A percentile compares a stretch with the other conserved stretches of the same genome.
Conservation (phyloP, 164 flowering plant species). For the Brasenia schreberi region DNA sequence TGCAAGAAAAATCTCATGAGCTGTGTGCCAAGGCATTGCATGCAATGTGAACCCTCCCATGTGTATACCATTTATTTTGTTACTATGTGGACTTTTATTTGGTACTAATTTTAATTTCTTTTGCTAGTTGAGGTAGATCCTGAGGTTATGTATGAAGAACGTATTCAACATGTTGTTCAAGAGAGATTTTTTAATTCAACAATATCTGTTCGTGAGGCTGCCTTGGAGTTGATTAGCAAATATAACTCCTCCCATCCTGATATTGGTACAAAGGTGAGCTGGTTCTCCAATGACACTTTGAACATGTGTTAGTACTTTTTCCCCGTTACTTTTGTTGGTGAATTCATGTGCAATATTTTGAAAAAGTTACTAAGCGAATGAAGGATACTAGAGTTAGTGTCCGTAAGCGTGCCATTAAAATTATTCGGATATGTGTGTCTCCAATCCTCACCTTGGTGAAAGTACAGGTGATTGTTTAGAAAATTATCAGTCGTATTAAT, state of each 20-base stretch:
- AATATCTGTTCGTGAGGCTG: constrained; percentile 94
- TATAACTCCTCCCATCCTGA: constrained; percentile 99
- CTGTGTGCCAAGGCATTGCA: constrained; percentile 88
- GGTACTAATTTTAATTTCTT: too few relatives aligned
- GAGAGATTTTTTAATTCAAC: constrained; percentile 96
- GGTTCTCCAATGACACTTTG: background rate
- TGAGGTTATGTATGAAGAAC: constrained; percentile 73
- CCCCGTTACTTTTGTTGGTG: background rate
- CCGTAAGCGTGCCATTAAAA: constrained; percentile 91
- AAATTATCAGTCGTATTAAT: constrained; percentile 79
- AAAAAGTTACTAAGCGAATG: constrained; percentile 86
- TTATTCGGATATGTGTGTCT: constrained; percentile 93
- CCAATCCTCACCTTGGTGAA: constrained; percentile 53
- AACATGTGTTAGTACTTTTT: background rate
- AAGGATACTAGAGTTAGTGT: constrained; percentile 99
- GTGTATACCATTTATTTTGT: too few relatives aligned
- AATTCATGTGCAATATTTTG: constrained; percentile 56
- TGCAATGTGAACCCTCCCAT: constrained; percentile 43
- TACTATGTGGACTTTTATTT: too few relatives aligned
- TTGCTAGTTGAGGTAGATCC: constrained; percentile 89
- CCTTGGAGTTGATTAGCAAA: constrained; percentile 93
- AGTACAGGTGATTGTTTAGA: constrained; percentile 74
- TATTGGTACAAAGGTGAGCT: constrained; percentile 76
- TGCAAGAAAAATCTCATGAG: constrained; percentile 81
- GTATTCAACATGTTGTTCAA: constrained; percentile 88